Evolutionary conservation across 805 yeast species (phyloP).

Genomic region (Myxozyma lipomycoides): DNA sequence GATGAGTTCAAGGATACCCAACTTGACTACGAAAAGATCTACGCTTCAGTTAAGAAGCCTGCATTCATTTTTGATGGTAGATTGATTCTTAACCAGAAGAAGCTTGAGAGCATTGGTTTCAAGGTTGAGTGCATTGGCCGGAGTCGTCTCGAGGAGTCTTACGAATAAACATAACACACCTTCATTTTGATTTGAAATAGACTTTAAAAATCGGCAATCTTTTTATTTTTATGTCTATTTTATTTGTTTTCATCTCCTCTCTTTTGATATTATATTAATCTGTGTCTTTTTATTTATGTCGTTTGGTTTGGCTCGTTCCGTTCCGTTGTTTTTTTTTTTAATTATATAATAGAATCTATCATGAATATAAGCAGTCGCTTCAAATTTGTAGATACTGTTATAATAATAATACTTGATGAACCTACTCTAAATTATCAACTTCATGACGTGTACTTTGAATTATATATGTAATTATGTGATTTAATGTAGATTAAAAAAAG

Average conservation of each 20-base stretch:
- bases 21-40: slow-evolving; percentile 32
- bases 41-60: slow-evolving; percentile 34
- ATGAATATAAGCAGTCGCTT: no score
- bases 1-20: slow-evolving; percentile 34
- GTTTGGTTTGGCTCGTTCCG: no score
- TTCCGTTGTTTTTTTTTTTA: no score
- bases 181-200: background rate
- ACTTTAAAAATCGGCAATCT: background rate
- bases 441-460: background rate
- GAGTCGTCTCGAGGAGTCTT: slow-evolving; percentile 26
- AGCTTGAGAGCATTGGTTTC: slow-evolving; percentile 32
- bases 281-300: background rate
- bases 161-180: slow-evolving; percentile 5
- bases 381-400: no score
- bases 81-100: slow-evolving; percentile 30
- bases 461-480: background rate
- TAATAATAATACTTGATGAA: no score
- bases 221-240: background rate
- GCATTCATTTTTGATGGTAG: slow-evolving; percentile 35
- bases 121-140: slow-evolving; percentile 34
- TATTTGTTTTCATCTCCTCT: background rate
- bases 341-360: no score
- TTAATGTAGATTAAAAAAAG: background rate
- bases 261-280: background rate
- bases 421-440: no score